These are phyloP conservation scores for Veloporphyrellus conicus DNA, from an alignment of 1,284 basidiomycete genomes.

Conservation along the genomic window DNA sequence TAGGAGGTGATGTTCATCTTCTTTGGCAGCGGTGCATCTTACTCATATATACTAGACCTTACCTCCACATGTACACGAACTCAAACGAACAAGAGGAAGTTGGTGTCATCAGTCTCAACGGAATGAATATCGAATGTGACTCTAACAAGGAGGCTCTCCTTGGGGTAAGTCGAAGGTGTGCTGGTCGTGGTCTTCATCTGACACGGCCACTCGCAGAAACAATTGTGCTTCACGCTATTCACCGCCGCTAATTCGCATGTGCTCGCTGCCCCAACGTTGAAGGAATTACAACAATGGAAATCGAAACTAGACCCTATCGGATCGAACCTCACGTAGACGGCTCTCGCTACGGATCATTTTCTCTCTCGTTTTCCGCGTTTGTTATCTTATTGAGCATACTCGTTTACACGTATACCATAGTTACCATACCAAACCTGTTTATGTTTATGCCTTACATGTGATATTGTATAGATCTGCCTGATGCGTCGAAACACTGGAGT, in stretches of 20 bases:
- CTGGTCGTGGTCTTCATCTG: slow-evolving; percentile 2
- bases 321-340: slow-evolving; percentile 39
- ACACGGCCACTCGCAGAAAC: slow-evolving; percentile 53
- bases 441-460: slow-evolving; percentile 7
- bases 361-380: slow-evolving; percentile 1
- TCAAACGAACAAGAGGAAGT: slow-evolving; percentile 81
- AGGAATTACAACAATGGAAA: slow-evolving; percentile 82
- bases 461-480: not conserved
- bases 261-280: slow-evolving; percentile 71
- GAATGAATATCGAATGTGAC: slow-evolving; percentile 83
- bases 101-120: slow-evolving; percentile 78
- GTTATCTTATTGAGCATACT: slow-evolving; percentile 24
- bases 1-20: slow-evolving; percentile 55
- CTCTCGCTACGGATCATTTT: slow-evolving; percentile 1
- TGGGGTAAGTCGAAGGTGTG: slow-evolving; percentile 54
- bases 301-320: slow-evolving; percentile 77
- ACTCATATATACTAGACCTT: slow-evolving; percentile 56
- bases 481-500: slow-evolving; percentile 5
- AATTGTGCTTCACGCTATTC: slow-evolving; percentile 81
- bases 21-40: not conserved
- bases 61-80: slow-evolving; percentile 81
- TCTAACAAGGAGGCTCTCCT: slow-evolving; percentile 83
- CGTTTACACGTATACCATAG: slow-evolving; percentile 30
- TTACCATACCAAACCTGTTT: slow-evolving; percentile 17
- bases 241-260: slow-evolving; percentile 88